These are phyloP conservation scores for Mycena haematopus DNA, from an alignment of 768 basidiomycete genomes.

Conservation along the genomic window DNA sequence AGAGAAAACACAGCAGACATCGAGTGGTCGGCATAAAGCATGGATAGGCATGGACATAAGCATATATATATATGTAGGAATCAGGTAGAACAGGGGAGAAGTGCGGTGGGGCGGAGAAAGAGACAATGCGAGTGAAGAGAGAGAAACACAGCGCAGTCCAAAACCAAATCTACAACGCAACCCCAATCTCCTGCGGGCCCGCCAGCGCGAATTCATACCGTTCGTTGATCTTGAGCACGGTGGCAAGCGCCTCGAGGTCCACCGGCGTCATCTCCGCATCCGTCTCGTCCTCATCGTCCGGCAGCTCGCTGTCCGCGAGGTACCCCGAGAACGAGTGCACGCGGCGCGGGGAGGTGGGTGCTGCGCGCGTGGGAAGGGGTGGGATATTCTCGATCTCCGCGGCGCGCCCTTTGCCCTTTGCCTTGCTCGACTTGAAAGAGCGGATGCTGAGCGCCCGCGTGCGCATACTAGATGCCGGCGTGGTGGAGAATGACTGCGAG, in stretches of 20 bases:
- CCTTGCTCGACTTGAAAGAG: conserved; percentile 11
- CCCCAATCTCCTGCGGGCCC: neutral
- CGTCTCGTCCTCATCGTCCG: conserved; percentile 14
- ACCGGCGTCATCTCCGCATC: conserved; percentile 9
- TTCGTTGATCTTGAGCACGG: neutral
- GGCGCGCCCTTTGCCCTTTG: neutral
- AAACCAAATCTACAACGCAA: neutral
- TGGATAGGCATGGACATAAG: neutral
- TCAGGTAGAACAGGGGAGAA: neutral
- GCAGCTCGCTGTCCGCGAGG: neutral
- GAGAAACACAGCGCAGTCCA: neutral
- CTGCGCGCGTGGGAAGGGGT: neutral
- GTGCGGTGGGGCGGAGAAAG: neutral
- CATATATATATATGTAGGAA: neutral
- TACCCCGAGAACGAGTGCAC: conserved; percentile 17
- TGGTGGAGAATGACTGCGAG: neutral
- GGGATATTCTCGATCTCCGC: neutral
- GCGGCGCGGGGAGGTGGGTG: neutral
- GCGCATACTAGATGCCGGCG: neutral
- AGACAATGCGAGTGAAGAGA: neutral
- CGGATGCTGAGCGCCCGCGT: conserved; percentile 13
- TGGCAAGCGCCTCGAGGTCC: neutral
- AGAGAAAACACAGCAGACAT: neutral
- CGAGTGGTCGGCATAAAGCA: neutral
- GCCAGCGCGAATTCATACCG: neutral